Evolutionary conservation across 2,329 filamentous ascomycete species (phyloP).

Genomic region (Chalaropsis ovoidea): DNA sequence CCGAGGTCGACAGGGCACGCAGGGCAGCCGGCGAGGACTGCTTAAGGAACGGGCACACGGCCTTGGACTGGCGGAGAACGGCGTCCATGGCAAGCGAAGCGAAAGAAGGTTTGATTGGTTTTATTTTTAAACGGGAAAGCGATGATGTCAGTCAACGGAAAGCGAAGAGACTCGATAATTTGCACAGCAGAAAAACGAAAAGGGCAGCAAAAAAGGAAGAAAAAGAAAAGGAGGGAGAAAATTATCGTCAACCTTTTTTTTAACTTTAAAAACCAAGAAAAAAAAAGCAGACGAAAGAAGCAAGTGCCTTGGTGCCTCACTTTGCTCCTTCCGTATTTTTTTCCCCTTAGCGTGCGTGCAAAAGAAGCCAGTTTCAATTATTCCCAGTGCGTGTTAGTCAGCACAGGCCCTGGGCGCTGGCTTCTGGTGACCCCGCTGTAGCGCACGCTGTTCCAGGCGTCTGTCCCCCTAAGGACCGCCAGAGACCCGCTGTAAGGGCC

Average conservation of each 20-base stretch:
- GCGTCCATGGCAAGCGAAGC: constrained; percentile 60
- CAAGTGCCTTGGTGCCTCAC: constrained; percentile 4
- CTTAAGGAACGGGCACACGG: constrained; percentile 95
- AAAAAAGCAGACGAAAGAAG: not conserved
- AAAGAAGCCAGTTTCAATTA: not conserved
- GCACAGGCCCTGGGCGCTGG: not conserved
- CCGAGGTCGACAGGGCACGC: constrained; percentile 73
- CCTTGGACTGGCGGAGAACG: constrained; percentile 86
- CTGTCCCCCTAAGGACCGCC: not conserved
- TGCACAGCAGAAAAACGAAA: not conserved
- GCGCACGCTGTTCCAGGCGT: not conserved
- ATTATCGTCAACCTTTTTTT: not conserved
- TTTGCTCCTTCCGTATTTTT: constrained; percentile 5
- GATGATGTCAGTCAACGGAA: not conserved
- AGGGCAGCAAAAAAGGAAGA: not conserved
- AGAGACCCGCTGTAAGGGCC: no score
- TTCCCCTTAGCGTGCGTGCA: not conserved
- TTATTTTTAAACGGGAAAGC: not conserved
- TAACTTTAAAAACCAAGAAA: not conserved
- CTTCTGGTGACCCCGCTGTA: not conserved
- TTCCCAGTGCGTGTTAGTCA: constrained; percentile 7
- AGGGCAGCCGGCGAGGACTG: constrained; percentile 86
- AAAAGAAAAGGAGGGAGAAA: constrained; percentile 9
- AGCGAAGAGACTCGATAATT: not conserved
- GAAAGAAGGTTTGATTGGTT: constrained; percentile 7